phyloP scores from a whole-genome alignment of 208 protist species.

The Leishmania lainsoni region DNA sequence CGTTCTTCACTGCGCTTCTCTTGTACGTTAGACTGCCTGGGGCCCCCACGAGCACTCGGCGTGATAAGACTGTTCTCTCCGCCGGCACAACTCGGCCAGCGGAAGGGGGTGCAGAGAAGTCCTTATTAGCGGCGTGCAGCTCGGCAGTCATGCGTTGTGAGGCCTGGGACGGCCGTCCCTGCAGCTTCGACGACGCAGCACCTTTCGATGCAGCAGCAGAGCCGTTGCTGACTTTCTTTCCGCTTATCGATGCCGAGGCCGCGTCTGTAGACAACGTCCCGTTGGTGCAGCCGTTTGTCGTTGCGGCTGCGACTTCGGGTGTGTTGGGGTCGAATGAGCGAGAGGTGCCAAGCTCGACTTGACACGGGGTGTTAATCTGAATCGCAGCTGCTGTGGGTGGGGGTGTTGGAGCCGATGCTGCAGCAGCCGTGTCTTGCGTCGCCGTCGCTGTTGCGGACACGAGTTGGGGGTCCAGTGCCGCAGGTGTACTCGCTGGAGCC shows the following conservation, averaged over 20 bases:
- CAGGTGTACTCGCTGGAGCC: neutral
- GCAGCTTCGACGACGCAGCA: neutral
- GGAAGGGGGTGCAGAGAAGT: neutral
- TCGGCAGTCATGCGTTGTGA: neutral
- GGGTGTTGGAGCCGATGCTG: no score
- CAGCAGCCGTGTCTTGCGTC: neutral
- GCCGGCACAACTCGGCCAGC: neutral
- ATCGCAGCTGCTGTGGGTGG: neutral
- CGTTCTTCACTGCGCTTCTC: neutral
- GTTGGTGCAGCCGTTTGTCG: neutral
- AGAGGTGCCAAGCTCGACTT: conserved; percentile 8
- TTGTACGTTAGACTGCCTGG: neutral
- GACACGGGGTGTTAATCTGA: conserved; percentile 21
- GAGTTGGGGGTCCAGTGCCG: neutral
- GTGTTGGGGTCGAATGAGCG: neutral
- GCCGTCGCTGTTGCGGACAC: neutral
- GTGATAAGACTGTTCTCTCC: neutral
- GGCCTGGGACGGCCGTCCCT: conserved; percentile 2
- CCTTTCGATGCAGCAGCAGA: neutral
- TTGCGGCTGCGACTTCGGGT: neutral
- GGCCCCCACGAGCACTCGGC: conserved; percentile 8
- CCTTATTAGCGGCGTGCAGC: neutral
- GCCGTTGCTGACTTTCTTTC: neutral
- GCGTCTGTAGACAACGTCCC: neutral
- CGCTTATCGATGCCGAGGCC: neutral